Conservation (phyloP, 2,329 filamentous ascomycete species). For the Eutypella sp. region DNA sequence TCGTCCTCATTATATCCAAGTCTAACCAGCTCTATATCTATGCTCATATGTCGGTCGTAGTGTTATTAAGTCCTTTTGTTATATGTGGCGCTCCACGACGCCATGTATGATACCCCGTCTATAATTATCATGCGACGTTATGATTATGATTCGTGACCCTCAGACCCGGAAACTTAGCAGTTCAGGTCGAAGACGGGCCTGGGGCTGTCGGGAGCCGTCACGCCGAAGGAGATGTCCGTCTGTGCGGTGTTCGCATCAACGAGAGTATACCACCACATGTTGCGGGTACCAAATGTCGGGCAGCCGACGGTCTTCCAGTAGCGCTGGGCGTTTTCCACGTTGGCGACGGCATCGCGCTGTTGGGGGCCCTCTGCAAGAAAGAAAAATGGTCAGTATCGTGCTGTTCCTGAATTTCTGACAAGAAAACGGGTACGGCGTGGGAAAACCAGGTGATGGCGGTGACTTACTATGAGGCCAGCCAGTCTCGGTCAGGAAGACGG, state of each 20-base stretch:
- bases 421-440: background rate
- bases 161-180: constrained; percentile 9
- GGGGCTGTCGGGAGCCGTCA: constrained; percentile 16
- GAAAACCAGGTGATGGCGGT: constrained; percentile 24
- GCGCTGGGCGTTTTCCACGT: constrained; percentile 19
- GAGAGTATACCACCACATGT: constrained; percentile 51
- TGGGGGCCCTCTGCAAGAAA: constrained; percentile 18
- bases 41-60: too few relatives aligned
- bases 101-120: background rate
- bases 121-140: background rate
- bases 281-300: constrained; percentile 25
- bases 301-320: constrained; percentile 29
- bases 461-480: constrained; percentile 25
- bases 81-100: background rate
- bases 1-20: background rate
- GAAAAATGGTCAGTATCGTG: background rate
- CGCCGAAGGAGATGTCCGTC: constrained; percentile 20
- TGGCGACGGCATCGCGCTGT: constrained; percentile 21
- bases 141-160: background rate
- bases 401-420: background rate
- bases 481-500: constrained; percentile 25
- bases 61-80: too few relatives aligned
- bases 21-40: background rate
- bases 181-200: constrained; percentile 19
- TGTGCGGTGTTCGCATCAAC: constrained; percentile 41